Evolutionary conservation across 2,329 filamentous ascomycete genomes (phyloP), one percentile per base, ranked within the genome.

Genomic region (Diaporthe nobilis): DNA sequence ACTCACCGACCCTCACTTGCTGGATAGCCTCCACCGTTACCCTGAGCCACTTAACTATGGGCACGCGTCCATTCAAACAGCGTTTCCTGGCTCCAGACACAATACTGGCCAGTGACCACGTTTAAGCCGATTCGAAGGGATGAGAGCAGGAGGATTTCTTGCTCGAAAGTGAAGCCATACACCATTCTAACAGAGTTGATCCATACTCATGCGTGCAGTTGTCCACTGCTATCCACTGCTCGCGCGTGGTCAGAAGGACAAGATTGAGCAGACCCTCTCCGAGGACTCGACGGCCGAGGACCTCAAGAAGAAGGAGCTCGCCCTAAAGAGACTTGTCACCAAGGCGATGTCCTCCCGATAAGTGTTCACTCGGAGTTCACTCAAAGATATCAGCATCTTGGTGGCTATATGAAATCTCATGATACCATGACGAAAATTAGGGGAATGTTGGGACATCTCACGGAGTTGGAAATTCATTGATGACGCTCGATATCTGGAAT

Each of bases 261-360:
- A 98, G 94, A 98, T 99, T 80, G 97, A 99, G 92, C 93, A 94
- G 84, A 94, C 95, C 81, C 94, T 99, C 82, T 96, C 94, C 87
- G 97, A 96, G 87, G 97, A 99, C 81, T 94, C 95, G 75, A 88
- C 89, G 78, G 94, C 95, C 77, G 97, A 99, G 82, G 97, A 99
- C 85, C 90, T 99, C 82, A 98, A 98, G 95, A 98, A 98, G 95
- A 98, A 98, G 93, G 97, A 99, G 91, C 90, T 99, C 80, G 95
- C 95, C 77, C 92, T 99, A 79, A 99, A 98, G 95, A 92, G 97
- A 84, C 92, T 98, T 81, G 96, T 99, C 82, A 99, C 97, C 88
- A 99, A 98, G 94, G 96, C 94, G 82, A 98, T 98, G 95, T 93
- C 95, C 79, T 96, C 95, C 84, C 93, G 95, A 88, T 98, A 96